Evolutionary conservation across 495 filamentous ascomycete genomes (phyloP).

Genomic region (Neurospora sp.): DNA sequence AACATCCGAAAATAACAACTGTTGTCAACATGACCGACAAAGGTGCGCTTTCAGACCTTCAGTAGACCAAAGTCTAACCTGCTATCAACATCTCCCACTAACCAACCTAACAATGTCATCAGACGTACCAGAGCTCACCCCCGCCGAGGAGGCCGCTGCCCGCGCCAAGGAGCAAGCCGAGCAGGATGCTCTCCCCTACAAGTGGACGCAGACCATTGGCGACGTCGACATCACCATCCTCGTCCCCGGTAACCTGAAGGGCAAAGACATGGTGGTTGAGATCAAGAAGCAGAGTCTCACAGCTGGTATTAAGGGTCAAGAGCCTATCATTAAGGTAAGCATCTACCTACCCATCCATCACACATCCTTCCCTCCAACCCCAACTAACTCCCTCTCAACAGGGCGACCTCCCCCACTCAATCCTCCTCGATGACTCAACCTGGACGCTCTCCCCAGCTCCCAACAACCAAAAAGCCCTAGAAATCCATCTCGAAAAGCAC

Average conservation of each 20-base stretch:
- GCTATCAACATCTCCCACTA: slow-evolving; percentile 3
- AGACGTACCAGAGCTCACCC: slow-evolving; percentile 35
- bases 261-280: slow-evolving; percentile 71
- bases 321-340: slow-evolving; percentile 72
- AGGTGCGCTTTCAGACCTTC: slow-evolving; percentile 4
- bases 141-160: slow-evolving; percentile 56
- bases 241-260: slow-evolving; percentile 71
- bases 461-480: slow-evolving; percentile 59
- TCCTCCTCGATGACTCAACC: slow-evolving; percentile 76
- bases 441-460: slow-evolving; percentile 79
- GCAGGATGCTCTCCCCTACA: slow-evolving; percentile 88
- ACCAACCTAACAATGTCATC: background rate
- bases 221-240: slow-evolving; percentile 72
- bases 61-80: background rate
- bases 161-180: slow-evolving; percentile 73
- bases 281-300: slow-evolving; percentile 70
- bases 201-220: slow-evolving; percentile 92
- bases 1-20: background rate
- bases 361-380: background rate
- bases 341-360: background rate
- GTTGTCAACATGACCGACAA: slow-evolving; percentile 18
- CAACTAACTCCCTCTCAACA: slow-evolving; percentile 23
- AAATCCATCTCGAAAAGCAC: slow-evolving; percentile 87
- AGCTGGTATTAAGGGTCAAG: slow-evolving; percentile 81
- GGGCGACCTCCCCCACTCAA: slow-evolving; percentile 76